A percentile compares a stretch with the other conserved stretches of the same genome.
These are phyloP conservation scores for Phytophthora lateralis DNA, from an alignment of 352 stramenopile genomes.

Conservation along the genomic window DNA sequence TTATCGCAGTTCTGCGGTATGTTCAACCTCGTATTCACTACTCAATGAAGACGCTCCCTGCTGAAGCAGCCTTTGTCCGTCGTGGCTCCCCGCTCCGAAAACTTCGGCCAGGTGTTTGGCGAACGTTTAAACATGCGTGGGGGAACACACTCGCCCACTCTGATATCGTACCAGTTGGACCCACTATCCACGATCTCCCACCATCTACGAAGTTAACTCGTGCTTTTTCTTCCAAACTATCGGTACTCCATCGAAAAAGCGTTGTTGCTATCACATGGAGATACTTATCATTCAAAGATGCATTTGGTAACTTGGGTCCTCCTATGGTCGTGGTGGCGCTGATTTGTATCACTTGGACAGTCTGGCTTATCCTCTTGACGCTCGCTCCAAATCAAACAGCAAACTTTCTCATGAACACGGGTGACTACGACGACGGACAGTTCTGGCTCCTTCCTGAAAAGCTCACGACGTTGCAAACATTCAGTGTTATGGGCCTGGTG, in stretches of 20 bases:
- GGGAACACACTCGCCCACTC: conserved; percentile 1
- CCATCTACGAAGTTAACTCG: not conserved
- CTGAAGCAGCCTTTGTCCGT: conserved; percentile 13
- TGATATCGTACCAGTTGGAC: conserved; percentile 9
- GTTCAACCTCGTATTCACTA: not conserved
- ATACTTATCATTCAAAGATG: conserved; percentile 28
- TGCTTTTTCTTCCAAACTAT: not conserved
- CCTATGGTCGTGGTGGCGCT: conserved; percentile 30
- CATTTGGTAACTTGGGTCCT: conserved; percentile 25
- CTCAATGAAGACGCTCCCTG: conserved; percentile 16
- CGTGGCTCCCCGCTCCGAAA: not conserved
- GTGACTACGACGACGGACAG: conserved; percentile 36
- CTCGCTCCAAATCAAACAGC: conserved; percentile 35
- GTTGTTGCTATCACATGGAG: conserved; percentile 15
- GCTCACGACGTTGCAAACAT: conserved; percentile 6
- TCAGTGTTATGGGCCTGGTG: conserved; percentile 19
- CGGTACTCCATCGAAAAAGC: conserved; percentile 7
- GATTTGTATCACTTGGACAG: conserved; percentile 37
- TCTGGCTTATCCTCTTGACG: conserved; percentile 37
- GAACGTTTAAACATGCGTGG: not conserved
- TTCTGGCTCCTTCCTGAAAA: conserved; percentile 47
- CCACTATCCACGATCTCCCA: not conserved
- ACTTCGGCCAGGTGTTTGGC: not conserved
- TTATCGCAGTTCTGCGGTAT: not conserved
- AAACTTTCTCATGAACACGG: conserved; percentile 46